Base-by-base conservation (phyloP, 345 rosid genomes). In the Brassica rapa region DNA sequence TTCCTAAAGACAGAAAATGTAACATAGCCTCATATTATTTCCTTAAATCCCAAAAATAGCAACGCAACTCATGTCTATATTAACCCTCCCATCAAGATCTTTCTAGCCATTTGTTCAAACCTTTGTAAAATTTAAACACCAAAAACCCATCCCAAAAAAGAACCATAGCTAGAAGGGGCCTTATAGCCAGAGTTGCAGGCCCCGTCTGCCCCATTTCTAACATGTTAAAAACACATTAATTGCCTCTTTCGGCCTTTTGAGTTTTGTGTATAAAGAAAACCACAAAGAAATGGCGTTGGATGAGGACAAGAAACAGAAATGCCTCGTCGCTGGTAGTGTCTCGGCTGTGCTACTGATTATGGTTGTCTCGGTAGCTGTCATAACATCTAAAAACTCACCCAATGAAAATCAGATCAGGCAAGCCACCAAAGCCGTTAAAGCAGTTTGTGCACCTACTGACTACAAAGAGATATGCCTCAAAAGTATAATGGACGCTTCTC, bases 361-460 rank as follows among this genome's bases (percentile, higher is more conserved):
- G 86, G 88, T 93, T 63, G 86, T 87, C 8, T 91, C 87, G 0
- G 86, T 86, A 39, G 88, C 88, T 0, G 77, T 89, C 8, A 77
- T 86, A 5, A 66, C 83, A 5, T 61, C 68, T 37, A 74, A 24
- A 37, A 60, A 82, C 66, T n/a, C 27, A 3, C 29, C 62, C 16
- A 37, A 16, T 14, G 68, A 23, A 25, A 7, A 21, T 21, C 11
- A 78, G 7, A 66, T 83, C 27, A 21, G 83, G 0, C 59, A 82
- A 0, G 68, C 87, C 3, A 49, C 80, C 15, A 90, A 88, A 75
- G 87, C 89, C 2, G 80, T 90, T 27, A 51, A 82, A 63, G 80
- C 87, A 15, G 76, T 94, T n/a, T 94, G 98, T 72, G 84, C 83
- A 71, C 86, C 91, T 1, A 87, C 93, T 4, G 94, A 89, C 56